Evolutionary conservation across 768 basidiomycete genomes (phyloP), one percentile per base, ranked within the genome.

Genomic region (Lactarius evosmus): DNA sequence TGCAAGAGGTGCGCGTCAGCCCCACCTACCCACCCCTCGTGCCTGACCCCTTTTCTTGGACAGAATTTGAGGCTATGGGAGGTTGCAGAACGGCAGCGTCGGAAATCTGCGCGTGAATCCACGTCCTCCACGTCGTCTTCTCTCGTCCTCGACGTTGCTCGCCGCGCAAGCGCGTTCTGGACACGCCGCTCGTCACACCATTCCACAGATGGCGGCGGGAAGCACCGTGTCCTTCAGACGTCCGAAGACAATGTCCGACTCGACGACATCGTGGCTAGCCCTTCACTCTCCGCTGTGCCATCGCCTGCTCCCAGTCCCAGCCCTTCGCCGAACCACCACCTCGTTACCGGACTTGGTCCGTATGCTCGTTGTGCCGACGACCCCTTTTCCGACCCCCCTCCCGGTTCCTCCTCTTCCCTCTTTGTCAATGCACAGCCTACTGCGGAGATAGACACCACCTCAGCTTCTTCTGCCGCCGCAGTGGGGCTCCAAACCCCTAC

Each of bases 1-100:
- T 93, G 22, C 80, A 86, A 77, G 89, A 92, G 85, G 91, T 88
- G 74, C 57, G 79, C 74, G 5, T 34, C 32, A 19, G 44, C 27
- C 51, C 30, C 49, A 4, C 14, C 8, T 62, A 46, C 34, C 51
- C 60, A 30, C 17, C 29, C 19, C 22, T 32, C 61, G 32, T 52
- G 19, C 59, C 55, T 57, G 22, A 56, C 30, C 49, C 65, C 46
- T 41, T 29, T 38, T 19, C 67, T n/a, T 66, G 25, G 52, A 49
- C 46, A 93, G 91, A 93, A 84, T 63, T 78, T 94, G 30, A 80
- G 82, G 67, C 82, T 82, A 49, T 93, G 91, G 92, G 91, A 93
- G 69, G 76, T 84, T 52, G 84, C 84, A 44, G 91, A 93, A 70
- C 82, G 88, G 22, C 85, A 85, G 69, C 82, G 89, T 63, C 83